Evolutionary conservation across 805 yeast genomes (phyloP).

Genomic region (Kodamaea jinghongensis): DNA sequence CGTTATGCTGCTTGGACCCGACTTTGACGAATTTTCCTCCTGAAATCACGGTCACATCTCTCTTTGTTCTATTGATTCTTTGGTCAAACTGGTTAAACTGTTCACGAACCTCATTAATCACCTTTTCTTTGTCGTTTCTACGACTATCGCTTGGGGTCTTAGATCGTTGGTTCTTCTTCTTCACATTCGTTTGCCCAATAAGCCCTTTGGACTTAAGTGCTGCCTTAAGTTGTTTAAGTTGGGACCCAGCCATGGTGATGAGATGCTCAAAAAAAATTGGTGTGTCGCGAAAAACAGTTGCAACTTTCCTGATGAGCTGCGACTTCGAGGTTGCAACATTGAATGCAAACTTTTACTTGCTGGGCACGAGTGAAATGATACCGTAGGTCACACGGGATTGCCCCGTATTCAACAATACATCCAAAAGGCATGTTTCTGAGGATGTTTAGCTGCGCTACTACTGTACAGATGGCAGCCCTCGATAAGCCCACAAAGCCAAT

Average conservation of each 20-base stretch:
- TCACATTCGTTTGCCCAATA: slow-evolving; percentile 78
- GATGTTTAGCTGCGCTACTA: too few species aligned
- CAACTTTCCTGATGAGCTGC: too few species aligned
- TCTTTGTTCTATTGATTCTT: slow-evolving; percentile 65
- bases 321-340: too few species aligned
- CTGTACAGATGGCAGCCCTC: too few species aligned
- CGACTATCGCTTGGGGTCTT: slow-evolving; percentile 60
- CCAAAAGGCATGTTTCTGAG: too few species aligned
- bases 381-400: too few species aligned
- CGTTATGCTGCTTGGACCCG: slow-evolving; percentile 39
- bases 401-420: too few species aligned
- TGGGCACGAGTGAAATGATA: too few species aligned
- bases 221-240: slow-evolving; percentile 77
- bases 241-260: slow-evolving; percentile 74
- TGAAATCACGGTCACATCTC: slow-evolving; percentile 43
- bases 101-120: slow-evolving; percentile 60
- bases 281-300: not conserved
- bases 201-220: slow-evolving; percentile 75
- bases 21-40: slow-evolving; percentile 44
- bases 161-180: slow-evolving; percentile 50
- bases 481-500: too few species aligned
- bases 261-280: slow-evolving; percentile 3
- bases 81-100: slow-evolving; percentile 90
- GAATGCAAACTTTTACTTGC: too few species aligned
- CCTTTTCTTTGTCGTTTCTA: slow-evolving; percentile 61